A percentile compares a stretch with the other conserved stretches of the same genome.
phyloP scores from a whole-genome alignment of 164 flowering plant species.

The Magnolia changhungtana region DNA sequence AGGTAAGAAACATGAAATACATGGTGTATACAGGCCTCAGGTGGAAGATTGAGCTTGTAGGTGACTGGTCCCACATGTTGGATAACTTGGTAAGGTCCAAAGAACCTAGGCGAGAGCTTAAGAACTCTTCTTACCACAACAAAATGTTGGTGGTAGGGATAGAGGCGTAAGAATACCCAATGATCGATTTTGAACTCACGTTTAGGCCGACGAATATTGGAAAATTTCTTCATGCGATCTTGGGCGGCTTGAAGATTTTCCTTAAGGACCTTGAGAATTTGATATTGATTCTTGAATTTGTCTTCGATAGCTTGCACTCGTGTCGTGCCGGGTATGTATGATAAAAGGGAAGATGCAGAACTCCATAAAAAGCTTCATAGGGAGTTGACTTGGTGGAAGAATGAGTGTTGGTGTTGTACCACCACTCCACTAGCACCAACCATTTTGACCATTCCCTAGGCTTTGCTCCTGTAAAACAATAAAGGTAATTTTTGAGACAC shows the following conservation, averaged over 20 bases:
- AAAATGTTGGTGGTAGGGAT: neutral
- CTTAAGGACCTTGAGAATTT: neutral
- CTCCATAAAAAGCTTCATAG: neutral
- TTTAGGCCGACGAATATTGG: neutral
- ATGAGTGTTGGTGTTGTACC: neutral
- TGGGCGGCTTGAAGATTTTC: too few relatives aligned
- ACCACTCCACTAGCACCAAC: neutral
- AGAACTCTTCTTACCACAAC: neutral
- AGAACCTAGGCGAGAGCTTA: too few relatives aligned
- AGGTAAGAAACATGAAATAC: constrained; percentile 9
- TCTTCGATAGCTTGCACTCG: neutral
- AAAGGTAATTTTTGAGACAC: neutral
- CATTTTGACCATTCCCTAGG: neutral
- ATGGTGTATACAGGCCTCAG: neutral
- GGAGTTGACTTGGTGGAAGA: neutral
- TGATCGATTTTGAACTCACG: neutral
- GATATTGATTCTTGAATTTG: neutral
- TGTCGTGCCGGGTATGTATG: neutral
- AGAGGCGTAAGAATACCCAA: neutral
- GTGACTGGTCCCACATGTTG: neutral
- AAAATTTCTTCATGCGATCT: neutral
- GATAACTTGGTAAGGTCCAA: neutral
- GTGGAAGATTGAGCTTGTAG: neutral
- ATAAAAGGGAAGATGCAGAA: neutral
- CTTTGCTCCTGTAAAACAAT: neutral